These are phyloP conservation scores for Pseudocercospora fijiensis DNA, from an alignment of 2,329 filamentous ascomycete genomes.

Conservation along the genomic window DNA sequence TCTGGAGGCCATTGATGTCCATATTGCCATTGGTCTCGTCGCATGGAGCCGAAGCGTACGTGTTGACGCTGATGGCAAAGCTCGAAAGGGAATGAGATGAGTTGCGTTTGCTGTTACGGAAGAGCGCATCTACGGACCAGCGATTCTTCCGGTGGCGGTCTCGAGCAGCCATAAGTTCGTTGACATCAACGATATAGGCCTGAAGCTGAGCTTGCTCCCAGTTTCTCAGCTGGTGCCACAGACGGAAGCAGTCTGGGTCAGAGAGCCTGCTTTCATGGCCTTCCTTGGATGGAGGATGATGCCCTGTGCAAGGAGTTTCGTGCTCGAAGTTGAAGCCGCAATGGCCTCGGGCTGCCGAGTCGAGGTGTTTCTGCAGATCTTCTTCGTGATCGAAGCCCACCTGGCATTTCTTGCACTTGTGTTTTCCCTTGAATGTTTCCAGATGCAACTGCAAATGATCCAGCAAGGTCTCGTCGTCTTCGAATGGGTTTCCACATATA, in stretches of 20 bases:
- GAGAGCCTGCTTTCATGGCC: slow-evolving; percentile 17
- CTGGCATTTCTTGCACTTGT: slow-evolving; percentile 28
- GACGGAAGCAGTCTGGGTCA: slow-evolving; percentile 28
- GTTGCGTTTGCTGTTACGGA: slow-evolving; percentile 17
- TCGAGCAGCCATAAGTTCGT: slow-evolving; percentile 24
- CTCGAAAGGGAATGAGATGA: slow-evolving; percentile 25
- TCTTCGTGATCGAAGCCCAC: slow-evolving; percentile 31
- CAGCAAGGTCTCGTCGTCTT: slow-evolving; percentile 27
- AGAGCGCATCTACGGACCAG: slow-evolving; percentile 30
- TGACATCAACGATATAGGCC: slow-evolving; percentile 30
- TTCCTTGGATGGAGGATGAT: slow-evolving; percentile 28
- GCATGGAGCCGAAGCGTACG: slow-evolving; percentile 32
- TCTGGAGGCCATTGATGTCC: slow-evolving; percentile 30
- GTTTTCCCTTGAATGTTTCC: slow-evolving; percentile 27
- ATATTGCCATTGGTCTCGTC: slow-evolving; percentile 27
- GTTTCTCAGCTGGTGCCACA: slow-evolving; percentile 29
- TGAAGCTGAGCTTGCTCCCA: slow-evolving; percentile 34
- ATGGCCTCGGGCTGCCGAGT: slow-evolving; percentile 25
- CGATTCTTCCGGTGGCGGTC: slow-evolving; percentile 20
- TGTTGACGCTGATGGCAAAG: slow-evolving; percentile 30
- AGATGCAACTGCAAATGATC: slow-evolving; percentile 28
- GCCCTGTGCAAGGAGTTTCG: slow-evolving; percentile 27
- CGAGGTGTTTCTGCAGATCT: slow-evolving; percentile 28
- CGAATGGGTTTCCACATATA: slow-evolving; percentile 28
- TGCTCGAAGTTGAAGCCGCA: slow-evolving; percentile 34